Percentiles rank a stretch among this genome's conserved stretches.
Evolutionary conservation across 208 protist genomes (phyloP).

Genomic region (Leishmania amazonensis): DNA sequence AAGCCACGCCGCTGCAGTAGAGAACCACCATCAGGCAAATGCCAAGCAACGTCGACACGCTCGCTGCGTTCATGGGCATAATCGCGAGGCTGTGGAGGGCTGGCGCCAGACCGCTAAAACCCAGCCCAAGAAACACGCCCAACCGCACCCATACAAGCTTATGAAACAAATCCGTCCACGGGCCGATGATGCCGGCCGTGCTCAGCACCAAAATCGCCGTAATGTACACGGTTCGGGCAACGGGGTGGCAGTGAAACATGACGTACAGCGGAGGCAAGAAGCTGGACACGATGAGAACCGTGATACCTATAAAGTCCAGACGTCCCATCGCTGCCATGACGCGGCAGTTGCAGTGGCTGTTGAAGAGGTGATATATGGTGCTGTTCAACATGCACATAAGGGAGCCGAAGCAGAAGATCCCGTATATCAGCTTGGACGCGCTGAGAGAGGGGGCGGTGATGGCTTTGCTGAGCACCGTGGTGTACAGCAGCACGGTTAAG

Average conservation of each 20-base stretch:
- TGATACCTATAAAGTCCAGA: conserved; percentile 88
- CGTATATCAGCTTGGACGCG: conserved; percentile 59
- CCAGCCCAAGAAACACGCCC: conserved; percentile 68
- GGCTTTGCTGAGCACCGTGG: conserved; percentile 31
- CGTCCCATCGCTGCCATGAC: conserved; percentile 65
- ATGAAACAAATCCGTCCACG: conserved; percentile 63
- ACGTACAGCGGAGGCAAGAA: conserved; percentile 88
- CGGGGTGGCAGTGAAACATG: conserved; percentile 70
- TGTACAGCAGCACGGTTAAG: conserved; percentile 59
- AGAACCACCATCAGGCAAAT: conserved; percentile 66
- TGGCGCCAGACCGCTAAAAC: conserved; percentile 64
- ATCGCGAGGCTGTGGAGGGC: conserved; percentile 59
- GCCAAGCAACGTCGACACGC: conserved; percentile 36
- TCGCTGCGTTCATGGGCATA: conserved; percentile 29
- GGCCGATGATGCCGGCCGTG: conserved; percentile 63
- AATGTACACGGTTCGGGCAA: conserved; percentile 63
- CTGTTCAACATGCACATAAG: conserved; percentile 80
- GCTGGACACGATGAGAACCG: conserved; percentile 71
- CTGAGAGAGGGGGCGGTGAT: conserved; percentile 18
- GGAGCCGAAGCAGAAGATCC: conserved; percentile 71
- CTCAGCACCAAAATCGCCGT: conserved; percentile 65
- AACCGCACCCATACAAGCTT: conserved; percentile 54
- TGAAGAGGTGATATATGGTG: conserved; percentile 69
- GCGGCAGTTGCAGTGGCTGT: conserved; percentile 51
- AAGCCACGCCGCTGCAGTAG: conserved; percentile 70